Base-by-base conservation (phyloP, 2,329 filamentous ascomycete species). In the Fusarium pseudonygamai region DNA sequence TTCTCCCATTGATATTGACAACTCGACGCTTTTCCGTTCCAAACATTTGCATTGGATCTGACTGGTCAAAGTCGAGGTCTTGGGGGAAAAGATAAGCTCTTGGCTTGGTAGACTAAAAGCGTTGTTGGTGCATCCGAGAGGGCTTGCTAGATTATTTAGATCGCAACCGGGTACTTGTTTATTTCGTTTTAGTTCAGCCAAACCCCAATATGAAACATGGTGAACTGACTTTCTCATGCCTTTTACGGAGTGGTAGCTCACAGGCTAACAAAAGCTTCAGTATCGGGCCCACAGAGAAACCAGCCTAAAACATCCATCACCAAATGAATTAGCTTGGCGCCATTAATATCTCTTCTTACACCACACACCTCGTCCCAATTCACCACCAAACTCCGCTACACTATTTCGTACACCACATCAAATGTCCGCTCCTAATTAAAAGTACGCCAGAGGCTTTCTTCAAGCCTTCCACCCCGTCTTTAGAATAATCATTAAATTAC, bases 351-450 rank as follows among this genome's bases (percentile, higher is more conserved):
- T 40, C 37, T 53, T 67, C 53, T 55, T 60, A 65, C 65, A 69
- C 52, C 30, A 69, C 37, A 55, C 61, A 61, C 36, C 40, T 30
- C 28, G 46, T 47, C 26, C 13, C 32, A 34, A 52, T 36, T 36
- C 30, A 39, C 34, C 45, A 52, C 62, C 55, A 69, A 56, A 49
- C 46, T 40, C 24, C 37, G 26, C 52, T 55, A 45, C 28, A 46
- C 63, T 50, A 68, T 50, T 58, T 39, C 32, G 67, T 50, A 68
- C 64, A 64, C 43, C 28, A 67, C 45, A 60, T 30, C 50, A 60
- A 73, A 73, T 74, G 61, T 63, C 59, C 58, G 53, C 62, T 56
- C 58, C 46, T 58, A 66, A 69, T 69, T 43, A 70, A 43, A 73
- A 56, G 45, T 59, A 49, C 24, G 61, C 60, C 28, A 64, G 56